A percentile compares a stretch with the other conserved stretches of the same genome.
phyloP scores from a whole-genome alignment of 2,329 filamentous ascomycete species.

The Fusarium oligoseptatum region DNA sequence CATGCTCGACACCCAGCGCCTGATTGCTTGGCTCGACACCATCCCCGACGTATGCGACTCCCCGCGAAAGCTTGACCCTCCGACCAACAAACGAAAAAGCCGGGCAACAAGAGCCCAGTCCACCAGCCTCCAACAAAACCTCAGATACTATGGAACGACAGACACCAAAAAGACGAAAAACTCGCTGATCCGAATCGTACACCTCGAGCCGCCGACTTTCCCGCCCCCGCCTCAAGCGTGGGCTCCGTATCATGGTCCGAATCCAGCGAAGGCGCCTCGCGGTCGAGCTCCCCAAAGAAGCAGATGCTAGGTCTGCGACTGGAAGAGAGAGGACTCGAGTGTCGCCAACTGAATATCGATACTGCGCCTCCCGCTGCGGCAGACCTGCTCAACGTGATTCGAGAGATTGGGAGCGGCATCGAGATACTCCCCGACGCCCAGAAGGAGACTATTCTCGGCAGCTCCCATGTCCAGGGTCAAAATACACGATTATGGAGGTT shows the following conservation, averaged over 20 bases:
- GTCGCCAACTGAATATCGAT: conserved; percentile 7
- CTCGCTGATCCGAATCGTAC: conserved; percentile 9
- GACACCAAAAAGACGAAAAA: background rate
- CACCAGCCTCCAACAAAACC: background rate
- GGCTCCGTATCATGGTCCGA: conserved; percentile 24
- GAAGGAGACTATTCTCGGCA: conserved; percentile 13
- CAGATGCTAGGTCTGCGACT: conserved; percentile 28
- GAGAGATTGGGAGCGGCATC: conserved; percentile 21
- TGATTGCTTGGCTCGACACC: conserved; percentile 10
- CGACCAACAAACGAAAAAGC: conserved; percentile 14
- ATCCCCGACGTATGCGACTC: conserved; percentile 12
- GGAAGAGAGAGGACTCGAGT: conserved; percentile 23
- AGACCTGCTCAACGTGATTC: conserved; percentile 16
- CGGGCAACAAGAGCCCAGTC: conserved; percentile 1
- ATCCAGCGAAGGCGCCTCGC: conserved; percentile 15
- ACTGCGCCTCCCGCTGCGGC: background rate
- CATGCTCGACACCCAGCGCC: conserved; percentile 7
- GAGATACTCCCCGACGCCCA: conserved; percentile 19
- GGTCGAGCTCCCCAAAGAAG: conserved; percentile 32
- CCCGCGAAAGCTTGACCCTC: background rate
- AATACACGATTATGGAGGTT: conserved; percentile 22
- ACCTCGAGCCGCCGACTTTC: background rate
- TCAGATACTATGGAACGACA: background rate
- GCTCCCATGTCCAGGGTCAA: background rate
- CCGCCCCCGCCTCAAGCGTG: background rate